Percentiles rank a stretch among this genome's conserved stretches.
These are phyloP conservation scores for Canariomyces notabilis DNA, from an alignment of 2,329 filamentous ascomycete genomes.

Conservation along the genomic window DNA sequence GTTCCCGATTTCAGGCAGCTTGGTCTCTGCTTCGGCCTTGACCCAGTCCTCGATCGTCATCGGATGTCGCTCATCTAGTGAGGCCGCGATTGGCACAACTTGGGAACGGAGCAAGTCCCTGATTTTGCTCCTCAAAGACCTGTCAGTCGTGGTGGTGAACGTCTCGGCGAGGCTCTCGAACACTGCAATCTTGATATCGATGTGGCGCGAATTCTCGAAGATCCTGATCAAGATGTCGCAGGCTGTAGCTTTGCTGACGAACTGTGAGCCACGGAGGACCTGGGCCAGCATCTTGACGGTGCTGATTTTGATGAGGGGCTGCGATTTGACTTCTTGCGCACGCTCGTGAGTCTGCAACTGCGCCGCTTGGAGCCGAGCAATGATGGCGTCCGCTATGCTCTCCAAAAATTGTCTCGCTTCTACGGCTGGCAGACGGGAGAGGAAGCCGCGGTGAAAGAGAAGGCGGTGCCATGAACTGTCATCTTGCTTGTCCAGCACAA, in stretches of 20 bases:
- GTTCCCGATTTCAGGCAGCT: background rate
- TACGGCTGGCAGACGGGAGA: background rate
- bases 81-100: background rate
- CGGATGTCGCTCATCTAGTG: background rate
- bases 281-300: constrained; percentile 37
- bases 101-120: background rate
- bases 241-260: constrained; percentile 23
- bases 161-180: background rate
- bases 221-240: background rate
- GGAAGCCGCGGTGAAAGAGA: background rate
- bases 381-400: background rate
- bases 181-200: background rate
- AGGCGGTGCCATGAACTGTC: background rate
- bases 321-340: background rate
- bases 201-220: background rate
- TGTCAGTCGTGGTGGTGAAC: background rate
- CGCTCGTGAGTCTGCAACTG: too few species aligned
- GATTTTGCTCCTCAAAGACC: too few species aligned
- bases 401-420: background rate
- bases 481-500: background rate
- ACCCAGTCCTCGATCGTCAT: background rate
- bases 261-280: constrained; percentile 28
- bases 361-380: background rate
- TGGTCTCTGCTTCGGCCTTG: background rate
- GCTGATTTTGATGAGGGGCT: constrained; percentile 29